Percentiles rank a stretch among this genome's conserved stretches.
These are phyloP conservation scores for Linnemannia elongata DNA, from an alignment of 192 early-diverging fungal genomes.

Conservation along the genomic window DNA sequence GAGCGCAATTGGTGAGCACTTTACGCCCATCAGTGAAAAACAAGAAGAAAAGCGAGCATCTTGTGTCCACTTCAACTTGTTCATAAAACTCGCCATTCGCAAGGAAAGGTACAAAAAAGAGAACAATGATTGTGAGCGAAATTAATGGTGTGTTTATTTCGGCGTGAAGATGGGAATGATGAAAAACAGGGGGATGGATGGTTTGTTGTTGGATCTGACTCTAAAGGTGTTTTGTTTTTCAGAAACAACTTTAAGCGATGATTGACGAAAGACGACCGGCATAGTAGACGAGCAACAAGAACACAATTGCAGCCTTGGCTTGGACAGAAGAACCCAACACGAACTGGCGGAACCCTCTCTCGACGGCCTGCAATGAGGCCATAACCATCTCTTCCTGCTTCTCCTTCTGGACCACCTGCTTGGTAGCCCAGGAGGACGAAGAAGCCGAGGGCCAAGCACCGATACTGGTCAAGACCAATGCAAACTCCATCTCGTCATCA, in stretches of 20 bases:
- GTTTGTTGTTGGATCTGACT: not conserved
- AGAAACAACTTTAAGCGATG: slow-evolving; percentile 19
- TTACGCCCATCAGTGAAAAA: not conserved
- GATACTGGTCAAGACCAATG: slow-evolving; percentile 9
- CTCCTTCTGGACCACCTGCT: not conserved
- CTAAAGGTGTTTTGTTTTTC: not conserved
- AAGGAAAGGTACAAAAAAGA: not conserved
- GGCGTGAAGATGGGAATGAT: not conserved
- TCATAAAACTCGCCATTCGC: not conserved
- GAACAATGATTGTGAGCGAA: not conserved
- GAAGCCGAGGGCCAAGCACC: slow-evolving; percentile 29
- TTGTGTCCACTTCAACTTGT: not conserved
- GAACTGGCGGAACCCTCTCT: slow-evolving; percentile 13
- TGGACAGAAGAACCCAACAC: slow-evolving; percentile 7
- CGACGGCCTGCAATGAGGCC: slow-evolving; percentile 11
- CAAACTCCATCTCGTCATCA: slow-evolving; percentile 32
- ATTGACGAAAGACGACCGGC: slow-evolving; percentile 34
- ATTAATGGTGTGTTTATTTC: not conserved
- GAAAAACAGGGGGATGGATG: not conserved
- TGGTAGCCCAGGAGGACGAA: not conserved
- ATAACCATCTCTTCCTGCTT: slow-evolving; percentile 29
- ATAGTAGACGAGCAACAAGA: slow-evolving; percentile 42
- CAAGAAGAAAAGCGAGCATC: not conserved
- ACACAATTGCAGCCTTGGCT: slow-evolving; percentile 35
- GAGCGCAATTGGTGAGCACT: not conserved